Evolutionary conservation across 2,329 filamentous ascomycete species (phyloP), one percentile per base, ranked within the genome.

Genomic region (Purpureocillium lavendulum): DNA sequence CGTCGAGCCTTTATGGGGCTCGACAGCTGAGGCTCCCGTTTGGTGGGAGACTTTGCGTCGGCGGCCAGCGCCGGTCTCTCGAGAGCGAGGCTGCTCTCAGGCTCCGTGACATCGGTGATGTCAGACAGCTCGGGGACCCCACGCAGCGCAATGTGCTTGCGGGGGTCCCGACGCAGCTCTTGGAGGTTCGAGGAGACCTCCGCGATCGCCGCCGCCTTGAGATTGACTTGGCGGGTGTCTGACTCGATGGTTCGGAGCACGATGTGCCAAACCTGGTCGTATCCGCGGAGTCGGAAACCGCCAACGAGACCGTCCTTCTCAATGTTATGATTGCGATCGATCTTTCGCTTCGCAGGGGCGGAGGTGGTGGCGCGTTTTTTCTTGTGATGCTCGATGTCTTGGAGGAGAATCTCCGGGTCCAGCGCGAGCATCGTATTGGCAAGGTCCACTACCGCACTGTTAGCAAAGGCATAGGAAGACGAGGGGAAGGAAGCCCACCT

Each of bases 1-100:
- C 53, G 38, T 8, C 44, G 45, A 33, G 37, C 46, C 47, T 52
- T 53, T 36, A 58, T 43, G 7, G 55, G 55, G 32, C 43, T 55
- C 2, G 47, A 45, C 11, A 54, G 50, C n/a, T 48, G 47, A 17
- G 51, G 44, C 21, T 49, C 42, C 30, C 50, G 49, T 50, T 61
- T 62, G 15, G 49, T 52, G 1, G 59, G 59, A 5, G 58, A 62
- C 36, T 47, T 49, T 31, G 49, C 41, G 33, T 57, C 50, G 2
- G 51, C 41, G 36, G 48, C 47, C 39, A 45, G 32, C 6, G 43
- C 39, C 2, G 49, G 47, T 14, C 44, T 46, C 28, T 52, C 45
- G 21, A 52, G 36, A 7, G 48, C 39, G 17, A 47, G 44, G 7
- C 54, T 45, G 29, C 52, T 55, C 18, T 51, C 49, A 16, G 54